Conservation (phyloP, 78 protist genomes). For the Dictyostelium capitatum region DNA sequence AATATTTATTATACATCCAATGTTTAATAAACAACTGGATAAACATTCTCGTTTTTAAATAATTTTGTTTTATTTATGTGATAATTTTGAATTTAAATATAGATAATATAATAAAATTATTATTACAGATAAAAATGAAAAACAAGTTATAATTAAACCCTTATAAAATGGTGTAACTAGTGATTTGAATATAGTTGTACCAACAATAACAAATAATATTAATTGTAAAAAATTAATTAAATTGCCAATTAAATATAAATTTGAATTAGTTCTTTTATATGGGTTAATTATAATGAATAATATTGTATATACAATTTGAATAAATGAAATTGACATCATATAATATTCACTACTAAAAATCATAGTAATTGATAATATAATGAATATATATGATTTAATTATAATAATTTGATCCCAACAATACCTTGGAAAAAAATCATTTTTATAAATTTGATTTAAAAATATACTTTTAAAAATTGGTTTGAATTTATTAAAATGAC, state of each 20-base stretch:
- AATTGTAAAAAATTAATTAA: not conserved
- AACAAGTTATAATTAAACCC: not conserved
- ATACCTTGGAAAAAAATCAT: too few relatives aligned
- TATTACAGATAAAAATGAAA: too few relatives aligned
- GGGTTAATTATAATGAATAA: not conserved
- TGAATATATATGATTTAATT: not conserved
- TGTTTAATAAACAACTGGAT: too few relatives aligned
- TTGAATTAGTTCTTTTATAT: not conserved
- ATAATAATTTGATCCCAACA: not conserved
- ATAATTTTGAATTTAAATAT: too few relatives aligned
- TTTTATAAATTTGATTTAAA: not conserved
- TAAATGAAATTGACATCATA: not conserved
- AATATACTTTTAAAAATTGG: too few relatives aligned
- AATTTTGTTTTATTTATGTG: too few relatives aligned
- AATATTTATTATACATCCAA: too few relatives aligned
- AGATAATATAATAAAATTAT: too few relatives aligned
- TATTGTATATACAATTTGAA: not conserved
- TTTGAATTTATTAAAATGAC: too few relatives aligned
- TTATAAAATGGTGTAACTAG: not conserved
- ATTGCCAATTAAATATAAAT: not conserved
- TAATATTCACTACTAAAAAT: not conserved
- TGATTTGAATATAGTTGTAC: not conserved
- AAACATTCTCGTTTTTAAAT: too few relatives aligned
- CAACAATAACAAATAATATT: not conserved
- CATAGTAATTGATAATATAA: not conserved